Conservation (phyloP, 495 filamentous ascomycete species). For the Letharia lupina region DNA sequence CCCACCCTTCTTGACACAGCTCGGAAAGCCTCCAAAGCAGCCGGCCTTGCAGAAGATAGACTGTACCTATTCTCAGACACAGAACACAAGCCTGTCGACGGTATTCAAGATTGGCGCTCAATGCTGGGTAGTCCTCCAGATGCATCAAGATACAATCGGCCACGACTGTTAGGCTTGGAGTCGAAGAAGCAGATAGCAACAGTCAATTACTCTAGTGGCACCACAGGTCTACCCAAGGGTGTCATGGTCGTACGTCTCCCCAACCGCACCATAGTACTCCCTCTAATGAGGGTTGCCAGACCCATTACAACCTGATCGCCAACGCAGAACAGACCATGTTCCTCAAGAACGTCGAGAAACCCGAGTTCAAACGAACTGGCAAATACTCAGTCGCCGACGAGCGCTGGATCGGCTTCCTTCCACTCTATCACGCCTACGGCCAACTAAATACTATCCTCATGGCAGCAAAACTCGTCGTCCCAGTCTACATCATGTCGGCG, state of each 20-base stretch:
- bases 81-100: slow-evolving; percentile 54
- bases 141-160: slow-evolving; percentile 31
- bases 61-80: slow-evolving; percentile 74
- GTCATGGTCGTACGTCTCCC: slow-evolving; percentile 51
- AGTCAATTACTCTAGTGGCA: slow-evolving; percentile 80
- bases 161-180: background rate
- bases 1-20: slow-evolving; percentile 52
- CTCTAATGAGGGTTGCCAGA: slow-evolving; percentile 24
- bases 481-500: slow-evolving; percentile 64
- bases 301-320: slow-evolving; percentile 70
- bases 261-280: too few species aligned
- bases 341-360: slow-evolving; percentile 49
- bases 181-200: slow-evolving; percentile 45
- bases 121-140: slow-evolving; percentile 35
- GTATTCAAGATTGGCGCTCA: slow-evolving; percentile 41
- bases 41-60: slow-evolving; percentile 50
- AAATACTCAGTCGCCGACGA: slow-evolving; percentile 37
- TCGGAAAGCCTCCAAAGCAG: slow-evolving; percentile 55
- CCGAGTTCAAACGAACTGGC: slow-evolving; percentile 35
- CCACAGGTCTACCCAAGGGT: slow-evolving; percentile 85
- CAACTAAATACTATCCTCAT: slow-evolving; percentile 24
- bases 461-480: slow-evolving; percentile 12
- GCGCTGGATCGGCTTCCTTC: slow-evolving; percentile 59
- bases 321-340: slow-evolving; percentile 42
- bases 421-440: slow-evolving; percentile 92